phyloP scores from a whole-genome alignment of 2,329 filamentous ascomycete genomes.

The Sordariomycetes sp. region DNA sequence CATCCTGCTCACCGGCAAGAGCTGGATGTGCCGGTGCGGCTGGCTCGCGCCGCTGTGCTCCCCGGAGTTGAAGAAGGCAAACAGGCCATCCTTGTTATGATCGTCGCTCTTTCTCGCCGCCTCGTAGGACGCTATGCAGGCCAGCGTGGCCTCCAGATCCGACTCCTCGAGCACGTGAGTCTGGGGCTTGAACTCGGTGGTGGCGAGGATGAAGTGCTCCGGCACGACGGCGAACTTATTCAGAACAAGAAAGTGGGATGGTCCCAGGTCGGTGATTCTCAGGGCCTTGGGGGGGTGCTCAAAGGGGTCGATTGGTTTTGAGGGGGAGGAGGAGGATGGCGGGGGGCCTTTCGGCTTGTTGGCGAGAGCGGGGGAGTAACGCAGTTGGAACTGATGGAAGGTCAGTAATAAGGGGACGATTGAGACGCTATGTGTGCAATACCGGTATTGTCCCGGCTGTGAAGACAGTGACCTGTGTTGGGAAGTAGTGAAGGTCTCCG shows the following conservation, averaged over 20 bases:
- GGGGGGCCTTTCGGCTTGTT: constrained; percentile 51
- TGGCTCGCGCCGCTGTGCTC: constrained; percentile 61
- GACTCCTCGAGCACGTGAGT: constrained; percentile 49
- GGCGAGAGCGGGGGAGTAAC: constrained; percentile 59
- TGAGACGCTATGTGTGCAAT: constrained; percentile 4
- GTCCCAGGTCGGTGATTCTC: constrained; percentile 39
- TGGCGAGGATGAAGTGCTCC: constrained; percentile 64
- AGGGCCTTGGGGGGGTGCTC: constrained; percentile 46
- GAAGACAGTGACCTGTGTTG: constrained; percentile 42
- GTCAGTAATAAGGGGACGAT: not conserved
- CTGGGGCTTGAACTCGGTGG: constrained; percentile 54
- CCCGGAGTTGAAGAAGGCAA: constrained; percentile 64
- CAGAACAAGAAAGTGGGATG: constrained; percentile 55
- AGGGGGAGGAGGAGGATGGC: constrained; percentile 14
- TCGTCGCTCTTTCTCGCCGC: constrained; percentile 5
- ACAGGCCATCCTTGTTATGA: constrained; percentile 26
- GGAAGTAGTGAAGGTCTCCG: constrained; percentile 44
- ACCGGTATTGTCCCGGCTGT: constrained; percentile 33
- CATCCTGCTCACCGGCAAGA: constrained; percentile 60
- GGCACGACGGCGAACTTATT: constrained; percentile 69
- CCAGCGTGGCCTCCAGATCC: constrained; percentile 53
- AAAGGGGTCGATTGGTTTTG: constrained; percentile 53
- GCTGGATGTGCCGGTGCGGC: constrained; percentile 62
- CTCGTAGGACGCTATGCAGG: constrained; percentile 50
- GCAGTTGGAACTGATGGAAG: constrained; percentile 56